Evolutionary conservation across 2,329 filamentous ascomycete genomes (phyloP).

Genomic region (Ceratocystis ficicola): DNA sequence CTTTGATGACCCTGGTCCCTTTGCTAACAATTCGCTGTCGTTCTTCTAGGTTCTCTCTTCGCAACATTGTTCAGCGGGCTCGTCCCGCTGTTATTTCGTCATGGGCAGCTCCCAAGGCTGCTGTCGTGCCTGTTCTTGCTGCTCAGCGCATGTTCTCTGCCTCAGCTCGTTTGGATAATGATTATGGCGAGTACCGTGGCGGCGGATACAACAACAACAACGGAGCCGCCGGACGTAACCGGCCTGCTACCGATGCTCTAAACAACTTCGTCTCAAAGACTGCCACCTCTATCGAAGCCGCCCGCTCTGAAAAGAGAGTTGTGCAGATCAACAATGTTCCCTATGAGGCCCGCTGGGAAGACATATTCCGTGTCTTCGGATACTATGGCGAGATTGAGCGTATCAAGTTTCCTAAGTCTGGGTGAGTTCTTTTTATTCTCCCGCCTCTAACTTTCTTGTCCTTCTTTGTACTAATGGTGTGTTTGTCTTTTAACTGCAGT

Average conservation of each 20-base stretch:
- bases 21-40: neutral
- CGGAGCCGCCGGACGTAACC: neutral
- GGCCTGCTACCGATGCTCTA: slow-evolving; percentile 4
- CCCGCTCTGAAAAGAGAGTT: slow-evolving; percentile 19
- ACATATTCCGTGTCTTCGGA: slow-evolving; percentile 20
- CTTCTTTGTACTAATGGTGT: neutral
- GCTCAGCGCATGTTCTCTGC: slow-evolving; percentile 16
- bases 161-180: neutral
- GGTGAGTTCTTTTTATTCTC: slow-evolving; percentile 17
- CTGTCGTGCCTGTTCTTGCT: neutral
- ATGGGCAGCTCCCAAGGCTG: slow-evolving; percentile 7
- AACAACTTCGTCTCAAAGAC: slow-evolving; percentile 20
- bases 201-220: slow-evolving; percentile 14
- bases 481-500: neutral
- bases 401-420: slow-evolving; percentile 18
- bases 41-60: slow-evolving; percentile 17
- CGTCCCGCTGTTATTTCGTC: slow-evolving; percentile 15
- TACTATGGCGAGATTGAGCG: slow-evolving; percentile 22
- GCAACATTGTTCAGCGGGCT: slow-evolving; percentile 19
- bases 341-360: slow-evolving; percentile 21
- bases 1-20: neutral
- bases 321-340: slow-evolving; percentile 15
- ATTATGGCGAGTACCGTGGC: neutral
- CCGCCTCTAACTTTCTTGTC: neutral
- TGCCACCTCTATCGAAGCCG: slow-evolving; percentile 16